Percentiles rank a stretch among this genome's conserved stretches.
Conservation (phyloP, 176 grass and related monocot species). For the Triticum aestivum region DNA sequence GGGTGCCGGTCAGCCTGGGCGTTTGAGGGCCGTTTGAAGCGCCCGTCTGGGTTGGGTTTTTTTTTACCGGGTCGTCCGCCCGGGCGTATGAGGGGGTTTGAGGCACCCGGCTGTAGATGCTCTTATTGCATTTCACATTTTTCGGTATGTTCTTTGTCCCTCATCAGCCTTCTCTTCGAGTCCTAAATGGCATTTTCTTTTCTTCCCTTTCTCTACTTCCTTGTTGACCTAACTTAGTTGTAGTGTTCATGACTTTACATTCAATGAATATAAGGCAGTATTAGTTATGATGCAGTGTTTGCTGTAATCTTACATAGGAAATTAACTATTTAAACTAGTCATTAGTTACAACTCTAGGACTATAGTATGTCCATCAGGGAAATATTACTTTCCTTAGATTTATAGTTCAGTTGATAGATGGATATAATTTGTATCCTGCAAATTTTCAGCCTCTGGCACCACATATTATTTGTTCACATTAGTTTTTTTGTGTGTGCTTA, state of each 20-base stretch:
- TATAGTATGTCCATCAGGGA: not conserved
- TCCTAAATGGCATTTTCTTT: not conserved
- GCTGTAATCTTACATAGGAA: not conserved
- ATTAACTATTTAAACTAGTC: not conserved
- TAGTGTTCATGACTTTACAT: not conserved
- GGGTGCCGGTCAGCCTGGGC: no score
- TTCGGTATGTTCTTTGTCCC: not conserved
- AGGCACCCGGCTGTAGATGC: no score
- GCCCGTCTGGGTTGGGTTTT: no score
- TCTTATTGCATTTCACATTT: not conserved
- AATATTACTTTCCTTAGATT: not conserved
- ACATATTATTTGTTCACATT: not conserved
- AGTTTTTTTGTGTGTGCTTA: not conserved
- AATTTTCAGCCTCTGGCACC: not conserved
- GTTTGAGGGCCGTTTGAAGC: no score
- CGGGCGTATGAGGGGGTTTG: no score
- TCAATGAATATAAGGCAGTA: not conserved
- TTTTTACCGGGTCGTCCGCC: no score
- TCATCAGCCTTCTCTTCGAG: not conserved
- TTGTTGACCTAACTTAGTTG: not conserved
- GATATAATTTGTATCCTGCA: not conserved
- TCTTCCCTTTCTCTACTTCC: not conserved
- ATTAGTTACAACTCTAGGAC: not conserved
- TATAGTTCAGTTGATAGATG: not conserved
- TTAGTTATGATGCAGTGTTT: not conserved